Evolutionary conservation across 2,329 filamentous ascomycete species (phyloP).

Genomic region (Aspergillus sp.): DNA sequence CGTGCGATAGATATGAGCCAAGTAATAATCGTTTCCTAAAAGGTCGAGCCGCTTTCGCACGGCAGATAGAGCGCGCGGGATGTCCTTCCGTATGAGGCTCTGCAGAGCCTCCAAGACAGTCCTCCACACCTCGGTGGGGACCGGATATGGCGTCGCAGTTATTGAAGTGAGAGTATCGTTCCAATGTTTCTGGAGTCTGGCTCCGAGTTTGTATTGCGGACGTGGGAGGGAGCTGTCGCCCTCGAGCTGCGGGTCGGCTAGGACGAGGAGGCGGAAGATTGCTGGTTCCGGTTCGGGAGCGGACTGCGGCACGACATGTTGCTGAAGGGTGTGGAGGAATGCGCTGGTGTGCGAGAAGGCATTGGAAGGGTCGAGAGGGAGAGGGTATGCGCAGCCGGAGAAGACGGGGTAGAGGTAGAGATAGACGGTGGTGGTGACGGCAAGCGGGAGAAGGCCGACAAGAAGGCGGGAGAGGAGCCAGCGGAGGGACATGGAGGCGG

Average conservation of each 20-base stretch:
- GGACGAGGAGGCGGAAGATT: slow-evolving; percentile 81
- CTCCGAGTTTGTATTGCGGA: slow-evolving; percentile 45
- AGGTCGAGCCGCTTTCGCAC: slow-evolving; percentile 81
- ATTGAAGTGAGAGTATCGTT: slow-evolving; percentile 16
- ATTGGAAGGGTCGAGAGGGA: slow-evolving; percentile 28
- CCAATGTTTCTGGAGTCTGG: slow-evolving; percentile 43
- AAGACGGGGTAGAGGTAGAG: slow-evolving; percentile 87
- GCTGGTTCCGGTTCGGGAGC: slow-evolving; percentile 44
- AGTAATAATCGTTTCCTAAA: slow-evolving; percentile 90
- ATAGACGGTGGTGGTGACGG: slow-evolving; percentile 69
- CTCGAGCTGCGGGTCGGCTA: slow-evolving; percentile 92
- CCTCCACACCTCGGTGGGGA: slow-evolving; percentile 20
- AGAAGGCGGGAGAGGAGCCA: slow-evolving; percentile 47
- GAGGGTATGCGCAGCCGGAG: slow-evolving; percentile 76
- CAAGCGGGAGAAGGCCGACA: slow-evolving; percentile 61
- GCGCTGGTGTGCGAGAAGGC: slow-evolving; percentile 16
- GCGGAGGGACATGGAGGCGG: slow-evolving; percentile 52
- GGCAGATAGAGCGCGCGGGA: slow-evolving; percentile 65
- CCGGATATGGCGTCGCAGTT: slow-evolving; percentile 15
- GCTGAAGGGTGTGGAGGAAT: slow-evolving; percentile 36
- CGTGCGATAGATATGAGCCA: slow-evolving; percentile 86
- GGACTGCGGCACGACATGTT: slow-evolving; percentile 31
- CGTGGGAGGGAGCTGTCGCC: slow-evolving; percentile 79
- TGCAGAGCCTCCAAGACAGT: slow-evolving; percentile 24
- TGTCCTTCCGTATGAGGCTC: slow-evolving; percentile 61